Conservation (phyloP, 2,329 filamentous ascomycete genomes). For the Claviceps fusiformis region DNA sequence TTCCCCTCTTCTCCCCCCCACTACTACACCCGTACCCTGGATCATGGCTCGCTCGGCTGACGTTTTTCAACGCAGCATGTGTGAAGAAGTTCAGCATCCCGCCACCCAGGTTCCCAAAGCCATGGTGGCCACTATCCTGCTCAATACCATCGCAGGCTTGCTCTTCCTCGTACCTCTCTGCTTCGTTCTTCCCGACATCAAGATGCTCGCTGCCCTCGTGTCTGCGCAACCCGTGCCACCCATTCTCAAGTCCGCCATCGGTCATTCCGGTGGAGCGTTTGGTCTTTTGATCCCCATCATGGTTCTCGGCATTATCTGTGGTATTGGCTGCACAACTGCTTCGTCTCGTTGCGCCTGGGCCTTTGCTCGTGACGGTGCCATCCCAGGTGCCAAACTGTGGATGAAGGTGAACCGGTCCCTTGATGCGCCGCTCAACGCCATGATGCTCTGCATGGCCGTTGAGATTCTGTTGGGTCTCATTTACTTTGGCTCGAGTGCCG, state of each 20-base stretch:
- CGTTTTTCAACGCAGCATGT: slow-evolving; percentile 39
- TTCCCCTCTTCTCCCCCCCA: no score
- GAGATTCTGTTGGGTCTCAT: slow-evolving; percentile 51
- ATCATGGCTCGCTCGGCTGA: background rate
- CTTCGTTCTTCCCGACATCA: slow-evolving; percentile 54
- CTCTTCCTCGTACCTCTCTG: slow-evolving; percentile 55
- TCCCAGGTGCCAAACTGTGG: slow-evolving; percentile 50
- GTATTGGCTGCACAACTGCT: slow-evolving; percentile 56
- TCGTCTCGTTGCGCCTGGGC: slow-evolving; percentile 55
- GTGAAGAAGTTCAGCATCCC: slow-evolving; percentile 55
- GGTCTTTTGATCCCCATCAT: slow-evolving; percentile 50
- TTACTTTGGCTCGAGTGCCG: slow-evolving; percentile 54
- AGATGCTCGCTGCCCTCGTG: slow-evolving; percentile 35
- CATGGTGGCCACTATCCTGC: slow-evolving; percentile 52
- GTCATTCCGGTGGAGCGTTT: slow-evolving; percentile 46
- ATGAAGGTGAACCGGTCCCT: slow-evolving; percentile 46
- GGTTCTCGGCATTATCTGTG: slow-evolving; percentile 52
- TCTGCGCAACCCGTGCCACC: slow-evolving; percentile 49
- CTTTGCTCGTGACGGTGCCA: slow-evolving; percentile 56
- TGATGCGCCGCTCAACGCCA: slow-evolving; percentile 55
- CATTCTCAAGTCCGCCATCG: slow-evolving; percentile 50
- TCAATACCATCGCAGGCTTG: slow-evolving; percentile 54
- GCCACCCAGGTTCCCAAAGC: slow-evolving; percentile 57
- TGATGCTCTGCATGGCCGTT: slow-evolving; percentile 56
- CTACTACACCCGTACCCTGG: no score